Percentiles rank a stretch among this genome's conserved stretches.
Evolutionary conservation across 495 filamentous ascomycete species (phyloP).

Genomic region (Penicillium salamii): DNA sequence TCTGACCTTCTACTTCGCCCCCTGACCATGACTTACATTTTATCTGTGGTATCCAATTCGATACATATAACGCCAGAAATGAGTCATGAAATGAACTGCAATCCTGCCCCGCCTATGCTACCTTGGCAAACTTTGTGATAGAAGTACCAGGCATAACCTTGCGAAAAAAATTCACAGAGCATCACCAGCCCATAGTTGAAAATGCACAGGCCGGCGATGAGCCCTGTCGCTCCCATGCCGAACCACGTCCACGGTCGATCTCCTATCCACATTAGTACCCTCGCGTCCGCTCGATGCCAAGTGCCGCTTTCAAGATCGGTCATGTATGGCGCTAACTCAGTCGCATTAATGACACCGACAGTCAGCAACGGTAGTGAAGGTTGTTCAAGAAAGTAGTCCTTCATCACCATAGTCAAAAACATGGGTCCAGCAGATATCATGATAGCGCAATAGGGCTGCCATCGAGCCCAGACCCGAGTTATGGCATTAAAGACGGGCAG

Average conservation of each 20-base stretch:
- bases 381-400: conserved; percentile 5
- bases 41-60: too few species aligned
- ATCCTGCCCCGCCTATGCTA: too few species aligned
- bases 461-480: conserved; percentile 7
- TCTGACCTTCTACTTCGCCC: too few species aligned
- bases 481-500: conserved; percentile 1
- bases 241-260: conserved; percentile 6
- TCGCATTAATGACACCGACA: conserved; percentile 1
- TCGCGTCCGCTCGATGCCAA: conserved; percentile 6
- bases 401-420: conserved; percentile 9
- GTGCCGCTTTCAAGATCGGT: conserved; percentile 3
- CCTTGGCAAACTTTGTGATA: too few species aligned
- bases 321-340: not conserved
- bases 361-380: not conserved
- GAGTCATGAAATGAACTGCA: too few species aligned
- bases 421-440: conserved; percentile 11
- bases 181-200: conserved; percentile 1
- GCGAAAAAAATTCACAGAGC: too few species aligned
- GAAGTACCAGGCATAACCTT: too few species aligned
- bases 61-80: too few species aligned
- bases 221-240: not conserved
- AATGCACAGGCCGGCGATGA: not conserved
- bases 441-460: conserved; percentile 8
- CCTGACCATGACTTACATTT: too few species aligned
- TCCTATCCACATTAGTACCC: conserved; percentile 10